phyloP scores from a whole-genome alignment of 768 basidiomycete species.

The Tulasnella sp. region DNA sequence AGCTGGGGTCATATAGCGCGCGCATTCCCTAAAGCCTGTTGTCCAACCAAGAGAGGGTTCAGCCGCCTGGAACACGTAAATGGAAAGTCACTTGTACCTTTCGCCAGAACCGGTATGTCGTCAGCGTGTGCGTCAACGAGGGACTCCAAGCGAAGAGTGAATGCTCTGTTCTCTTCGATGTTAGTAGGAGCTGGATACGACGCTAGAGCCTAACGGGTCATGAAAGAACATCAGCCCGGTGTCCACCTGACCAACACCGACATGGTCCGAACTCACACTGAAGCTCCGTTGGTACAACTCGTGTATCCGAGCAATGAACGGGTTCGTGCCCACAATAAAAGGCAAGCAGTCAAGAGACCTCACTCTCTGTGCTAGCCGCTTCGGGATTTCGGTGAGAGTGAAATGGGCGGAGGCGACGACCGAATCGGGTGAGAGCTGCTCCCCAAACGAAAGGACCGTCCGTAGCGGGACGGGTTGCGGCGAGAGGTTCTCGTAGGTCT shows the following conservation, averaged over 20 bases:
- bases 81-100: constrained; percentile 35
- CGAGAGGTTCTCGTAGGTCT: constrained; percentile 48
- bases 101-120: constrained; percentile 84
- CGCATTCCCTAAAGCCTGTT: constrained; percentile 69
- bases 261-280: constrained; percentile 19
- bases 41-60: background rate
- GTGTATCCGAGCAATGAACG: constrained; percentile 64
- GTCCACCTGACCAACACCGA: background rate
- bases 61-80: constrained; percentile 18
- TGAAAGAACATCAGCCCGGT: background rate
- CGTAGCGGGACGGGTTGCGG: constrained; percentile 62
- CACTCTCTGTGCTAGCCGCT: constrained; percentile 62
- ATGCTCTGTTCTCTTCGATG: constrained; percentile 56
- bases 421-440: constrained; percentile 57
- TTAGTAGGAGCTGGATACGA: constrained; percentile 52
- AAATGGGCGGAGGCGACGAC: constrained; percentile 60
- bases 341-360: constrained; percentile 64
- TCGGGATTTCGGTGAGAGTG: constrained; percentile 64
- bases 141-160: constrained; percentile 53
- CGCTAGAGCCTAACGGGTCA: constrained; percentile 36
- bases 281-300: constrained; percentile 61
- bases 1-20: constrained; percentile 69
- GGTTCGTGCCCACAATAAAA: constrained; percentile 84
- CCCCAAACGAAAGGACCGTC: constrained; percentile 62
- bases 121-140: constrained; percentile 70